phyloP scores from a whole-genome alignment of 805 yeast species.

The Starmerella sirachaensis region DNA sequence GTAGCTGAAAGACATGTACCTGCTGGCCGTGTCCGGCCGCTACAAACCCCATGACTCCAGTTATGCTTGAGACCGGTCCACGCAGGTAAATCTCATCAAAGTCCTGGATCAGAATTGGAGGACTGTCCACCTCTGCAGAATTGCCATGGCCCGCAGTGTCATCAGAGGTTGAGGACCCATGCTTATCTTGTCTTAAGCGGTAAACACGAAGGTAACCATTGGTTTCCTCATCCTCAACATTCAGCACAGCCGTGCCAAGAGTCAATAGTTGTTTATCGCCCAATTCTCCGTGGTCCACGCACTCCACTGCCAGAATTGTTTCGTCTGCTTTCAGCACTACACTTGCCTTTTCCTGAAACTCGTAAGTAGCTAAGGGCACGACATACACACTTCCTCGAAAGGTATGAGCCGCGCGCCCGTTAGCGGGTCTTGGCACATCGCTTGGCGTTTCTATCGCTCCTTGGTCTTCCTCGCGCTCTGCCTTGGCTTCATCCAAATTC shows the following conservation, averaged over 20 bases:
- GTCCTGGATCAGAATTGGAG: not conserved
- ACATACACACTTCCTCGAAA: conserved; percentile 9
- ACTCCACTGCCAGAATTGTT: conserved; percentile 7
- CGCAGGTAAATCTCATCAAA: conserved; percentile 48
- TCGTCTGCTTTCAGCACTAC: conserved; percentile 11
- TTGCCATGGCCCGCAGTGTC: not conserved
- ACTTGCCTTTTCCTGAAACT: not conserved
- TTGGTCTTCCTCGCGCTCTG: not conserved
- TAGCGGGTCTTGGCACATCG: not conserved
- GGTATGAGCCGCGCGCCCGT: not conserved
- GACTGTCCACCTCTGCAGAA: not conserved
- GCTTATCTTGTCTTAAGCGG: not conserved
- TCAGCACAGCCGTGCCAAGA: conserved; percentile 62
- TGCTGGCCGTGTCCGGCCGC: conserved; percentile 81
- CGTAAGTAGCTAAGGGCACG: conserved; percentile 6
- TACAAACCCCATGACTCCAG: conserved; percentile 73
- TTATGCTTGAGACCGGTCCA: conserved; percentile 71
- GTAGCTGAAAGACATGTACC: conserved; percentile 64
- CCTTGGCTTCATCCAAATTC: not conserved
- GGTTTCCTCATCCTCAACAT: conserved; percentile 71
- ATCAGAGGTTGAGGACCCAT: not conserved
- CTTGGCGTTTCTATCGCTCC: not conserved
- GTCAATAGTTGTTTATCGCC: conserved; percentile 50
- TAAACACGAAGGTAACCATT: conserved; percentile 64
- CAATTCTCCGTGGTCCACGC: conserved; percentile 8